Evolutionary conservation across 768 basidiomycete species (phyloP), one percentile per base, ranked within the genome.

Genomic region (Leccinum longicurvipes): DNA sequence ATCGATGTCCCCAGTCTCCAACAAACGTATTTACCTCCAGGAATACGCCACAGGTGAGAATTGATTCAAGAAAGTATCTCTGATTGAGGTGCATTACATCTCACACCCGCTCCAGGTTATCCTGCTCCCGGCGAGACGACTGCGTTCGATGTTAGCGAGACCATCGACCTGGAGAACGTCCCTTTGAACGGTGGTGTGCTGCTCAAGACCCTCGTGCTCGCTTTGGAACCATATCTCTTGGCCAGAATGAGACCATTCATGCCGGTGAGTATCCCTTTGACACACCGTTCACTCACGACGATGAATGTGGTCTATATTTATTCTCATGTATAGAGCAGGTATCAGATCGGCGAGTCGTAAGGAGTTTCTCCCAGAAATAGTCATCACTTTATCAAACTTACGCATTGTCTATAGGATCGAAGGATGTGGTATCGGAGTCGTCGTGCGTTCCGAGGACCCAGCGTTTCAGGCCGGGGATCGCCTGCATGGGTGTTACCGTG

Each of bases 91-190:
- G 6, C 28, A 17, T n/a, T n/a, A 36, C 36, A 36, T 19, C 19
- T 54, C 25, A 19, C 14, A 7, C 36, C 39, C 14, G 14, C 5
- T 1, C n/a, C 28, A 56, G 48, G 48, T 15, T 1, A 14, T 17
- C 36, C 29, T 12, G 24, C 68, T 63, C 69, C 74, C 0, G 79
- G 79, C 17, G 72, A 78, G 60, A 80, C 79, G 6, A 75, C 76
- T 3, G 61, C 76, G 0, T 74, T 79, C 56, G 80, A 83, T 54
- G 67, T 55, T 4, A 75, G 69, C 0, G 63, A 75, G 52, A 76
- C 70, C 1, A 83, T 85, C 60, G 83, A 85, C 59, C 60, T 77
- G 19, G 79, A 82, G 17, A 75, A 62, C 27, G 75, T 74, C 1
- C 64, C 75, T 2, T 64, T 82, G 41, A 65, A 80, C 19, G 78